Conservation (phyloP, 148 eudicot genomes). For the Heliosperma pusillum region DNA sequence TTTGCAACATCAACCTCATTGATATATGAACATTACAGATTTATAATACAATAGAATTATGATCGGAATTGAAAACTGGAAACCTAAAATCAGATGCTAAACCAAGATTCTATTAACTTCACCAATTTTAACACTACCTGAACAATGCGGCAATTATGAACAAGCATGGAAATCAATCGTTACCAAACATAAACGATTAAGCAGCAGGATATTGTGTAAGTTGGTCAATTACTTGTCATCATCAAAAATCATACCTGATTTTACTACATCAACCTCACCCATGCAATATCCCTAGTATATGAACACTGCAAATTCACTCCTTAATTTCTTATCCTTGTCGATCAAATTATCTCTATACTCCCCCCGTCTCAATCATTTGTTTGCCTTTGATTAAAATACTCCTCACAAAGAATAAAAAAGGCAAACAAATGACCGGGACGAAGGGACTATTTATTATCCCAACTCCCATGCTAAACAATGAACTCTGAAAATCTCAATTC, state of each 20-base stretch:
- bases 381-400: no score
- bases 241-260: no score
- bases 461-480: no score
- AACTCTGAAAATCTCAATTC: neutral
- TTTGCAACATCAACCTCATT: neutral
- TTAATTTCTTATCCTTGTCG: neutral
- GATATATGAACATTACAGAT: no score
- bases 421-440: no score
- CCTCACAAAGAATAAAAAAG: no score
- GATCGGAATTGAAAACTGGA: no score
- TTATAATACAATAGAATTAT: no score
- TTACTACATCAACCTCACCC: neutral
- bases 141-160: neutral
- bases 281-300: neutral
- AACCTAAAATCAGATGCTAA: neutral
- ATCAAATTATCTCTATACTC: neutral
- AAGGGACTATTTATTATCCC: no score
- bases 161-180: neutral
- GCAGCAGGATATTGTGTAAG: no score
- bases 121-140: neutral
- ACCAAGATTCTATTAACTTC: neutral
- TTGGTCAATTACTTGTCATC: no score
- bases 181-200: neutral
- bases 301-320: neutral
- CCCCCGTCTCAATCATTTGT: no score